Evolutionary conservation across 2,329 filamentous ascomycete species (phyloP), one percentile per base, ranked within the genome.

Genomic region (Cercospora janseana): DNA sequence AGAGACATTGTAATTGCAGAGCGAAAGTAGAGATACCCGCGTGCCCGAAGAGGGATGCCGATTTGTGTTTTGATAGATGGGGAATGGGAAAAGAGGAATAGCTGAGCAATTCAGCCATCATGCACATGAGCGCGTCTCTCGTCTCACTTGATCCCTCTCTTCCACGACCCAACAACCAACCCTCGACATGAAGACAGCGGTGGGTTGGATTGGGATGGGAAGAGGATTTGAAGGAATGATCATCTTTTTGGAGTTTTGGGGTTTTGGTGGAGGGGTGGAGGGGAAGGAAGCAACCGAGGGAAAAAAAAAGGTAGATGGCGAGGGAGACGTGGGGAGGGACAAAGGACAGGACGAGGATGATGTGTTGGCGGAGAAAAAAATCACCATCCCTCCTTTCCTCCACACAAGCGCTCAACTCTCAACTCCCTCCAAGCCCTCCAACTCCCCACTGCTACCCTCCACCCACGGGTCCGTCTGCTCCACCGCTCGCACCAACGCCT

Each of bases 131-230:
- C n/a, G n/a, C n/a, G n/a, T n/a, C n/a, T n/a, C n/a, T n/a, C n/a
- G n/a, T n/a, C n/a, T n/a, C n/a, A n/a, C n/a, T n/a, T n/a, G n/a
- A n/a, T n/a, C n/a, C n/a, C n/a, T n/a, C n/a, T n/a, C n/a, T n/a
- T n/a, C n/a, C n/a, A n/a, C n/a, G n/a, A n/a, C n/a, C n/a, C n/a
- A n/a, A n/a, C n/a, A n/a, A n/a, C n/a, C n/a, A n/a, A n/a, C n/a
- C n/a, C n/a, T 55, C 10, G 50, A 56, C 43, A 61, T 55, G 26
- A 49, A 46, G 46, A 59, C 52, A 4, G 46, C n/a, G 57, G 52
- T 24, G 59, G 57, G 3, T 61, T 54, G 27, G 58, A 61, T 44
- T 47, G 45, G 42, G 57, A 59, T 38, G 46, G 57, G 9, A 47
- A 57, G 55, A 46, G 46, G 44, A 46, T 56, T 6, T 48, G 32